These are phyloP conservation scores for Picochlorum sp. DNA, from an alignment of 139 green algal species.

Conservation along the genomic window DNA sequence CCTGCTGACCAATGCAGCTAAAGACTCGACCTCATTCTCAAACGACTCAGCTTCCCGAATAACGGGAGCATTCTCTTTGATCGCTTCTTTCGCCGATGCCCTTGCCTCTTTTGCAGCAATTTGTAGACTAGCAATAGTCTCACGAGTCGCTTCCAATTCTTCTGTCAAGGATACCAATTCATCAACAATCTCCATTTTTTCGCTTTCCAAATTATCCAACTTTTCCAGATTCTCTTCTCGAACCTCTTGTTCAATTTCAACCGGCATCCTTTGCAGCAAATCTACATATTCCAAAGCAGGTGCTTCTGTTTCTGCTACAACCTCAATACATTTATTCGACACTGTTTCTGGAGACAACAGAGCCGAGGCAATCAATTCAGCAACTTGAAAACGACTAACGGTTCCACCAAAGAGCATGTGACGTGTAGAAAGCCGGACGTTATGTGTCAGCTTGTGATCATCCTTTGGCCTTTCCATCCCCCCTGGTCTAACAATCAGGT, in stretches of 20 bases:
- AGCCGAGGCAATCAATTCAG: slow-evolving; percentile 63
- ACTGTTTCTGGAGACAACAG: slow-evolving; percentile 37
- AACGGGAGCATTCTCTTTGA: slow-evolving; percentile 10
- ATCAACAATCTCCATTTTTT: neutral
- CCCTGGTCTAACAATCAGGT: slow-evolving; percentile 80
- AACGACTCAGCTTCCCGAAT: slow-evolving; percentile 27
- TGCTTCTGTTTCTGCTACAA: slow-evolving; percentile 60
- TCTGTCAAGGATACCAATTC: slow-evolving; percentile 10
- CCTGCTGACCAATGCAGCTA: slow-evolving; percentile 13
- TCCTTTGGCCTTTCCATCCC: slow-evolving; percentile 85
- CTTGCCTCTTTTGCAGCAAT: slow-evolving; percentile 2
- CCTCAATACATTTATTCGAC: slow-evolving; percentile 77
- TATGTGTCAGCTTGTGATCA: slow-evolving; percentile 82
- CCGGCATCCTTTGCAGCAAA: slow-evolving; percentile 21
- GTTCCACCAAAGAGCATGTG: slow-evolving; percentile 75
- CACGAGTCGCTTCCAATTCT: slow-evolving; percentile 11
- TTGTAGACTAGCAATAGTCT: slow-evolving; percentile 3
- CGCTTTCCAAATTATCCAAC: neutral
- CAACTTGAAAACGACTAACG: slow-evolving; percentile 75
- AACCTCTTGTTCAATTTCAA: slow-evolving; percentile 4
- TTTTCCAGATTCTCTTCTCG: slow-evolving; percentile 8
- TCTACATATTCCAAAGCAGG: slow-evolving; percentile 22
- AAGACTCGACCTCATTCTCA: slow-evolving; percentile 17
- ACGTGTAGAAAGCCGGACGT: slow-evolving; percentile 48
- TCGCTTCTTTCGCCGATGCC: neutral